Conservation (phyloP, 345 rosid genomes). For the Litchi chinensis region DNA sequence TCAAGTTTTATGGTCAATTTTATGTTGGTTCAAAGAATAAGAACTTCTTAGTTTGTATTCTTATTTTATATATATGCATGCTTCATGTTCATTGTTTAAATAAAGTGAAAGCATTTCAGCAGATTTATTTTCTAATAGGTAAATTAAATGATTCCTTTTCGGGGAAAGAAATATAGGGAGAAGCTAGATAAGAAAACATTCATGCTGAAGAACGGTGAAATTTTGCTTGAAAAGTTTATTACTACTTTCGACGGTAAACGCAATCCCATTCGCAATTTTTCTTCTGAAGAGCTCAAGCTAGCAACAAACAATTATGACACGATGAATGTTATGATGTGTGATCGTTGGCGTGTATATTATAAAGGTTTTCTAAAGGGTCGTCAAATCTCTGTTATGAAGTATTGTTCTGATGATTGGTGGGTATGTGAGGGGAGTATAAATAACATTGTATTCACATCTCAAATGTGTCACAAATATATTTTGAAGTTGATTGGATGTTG, state of each 20-base stretch:
- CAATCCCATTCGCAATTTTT: no score
- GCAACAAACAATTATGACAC: neutral
- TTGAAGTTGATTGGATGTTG: constrained; percentile 32
- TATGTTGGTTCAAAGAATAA: no score
- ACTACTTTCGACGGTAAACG: neutral
- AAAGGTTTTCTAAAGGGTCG: constrained; percentile 16
- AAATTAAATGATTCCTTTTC: no score
- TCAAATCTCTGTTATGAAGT: constrained; percentile 21
- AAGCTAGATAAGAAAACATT: no score
- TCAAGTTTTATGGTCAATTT: no score
- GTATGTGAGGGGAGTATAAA: neutral
- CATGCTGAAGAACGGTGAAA: constrained; percentile 13
- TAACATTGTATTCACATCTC: constrained; percentile 18
- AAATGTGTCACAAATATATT: constrained; percentile 27
- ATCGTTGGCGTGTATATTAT: neutral
- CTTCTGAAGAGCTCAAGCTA: neutral
- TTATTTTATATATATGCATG: no score
- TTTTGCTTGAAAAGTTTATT: constrained; percentile 12
- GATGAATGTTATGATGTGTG: neutral
- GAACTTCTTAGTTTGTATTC: no score
- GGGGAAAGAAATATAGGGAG: no score
- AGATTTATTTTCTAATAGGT: no score
- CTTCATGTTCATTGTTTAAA: no score
- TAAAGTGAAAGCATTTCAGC: no score
- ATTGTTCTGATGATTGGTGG: no score